Base-by-base conservation (phyloP, 805 yeast species). In the Brettanomyces bruxellensis region DNA sequence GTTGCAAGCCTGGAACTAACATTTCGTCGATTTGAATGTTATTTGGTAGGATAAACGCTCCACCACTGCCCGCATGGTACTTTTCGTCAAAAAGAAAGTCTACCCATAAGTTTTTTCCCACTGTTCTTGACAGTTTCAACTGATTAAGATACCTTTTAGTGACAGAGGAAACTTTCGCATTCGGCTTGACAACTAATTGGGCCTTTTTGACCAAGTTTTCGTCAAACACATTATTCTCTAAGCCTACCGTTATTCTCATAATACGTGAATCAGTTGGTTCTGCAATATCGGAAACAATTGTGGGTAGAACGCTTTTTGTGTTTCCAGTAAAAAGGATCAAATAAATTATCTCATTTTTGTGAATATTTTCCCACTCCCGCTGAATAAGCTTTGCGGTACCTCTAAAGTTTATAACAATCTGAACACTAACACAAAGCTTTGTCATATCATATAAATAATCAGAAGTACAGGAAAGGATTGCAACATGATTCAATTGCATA, bases 351-450 rank as follows among this genome's bases (percentile, higher is more conserved):
- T 40, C 45, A 11, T 23, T 38, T 11, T 5, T n/a, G 3, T 11
- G 18, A 14, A 41, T n/a, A 4, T 30, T 13, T 6, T n/a, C 25
- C 45, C 47, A 40, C 4, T 40, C 38, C 14, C 5, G 24, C 34
- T 44, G 47, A 28, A n/a, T 7, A 30, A 30, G 44, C 22, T 37
- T 25, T 6, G 32, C n/a, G 5, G 34, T 4, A 9, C 49, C 49
- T 44, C 40, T 48, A 39, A 51, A 52, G 4, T 54, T 45, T 3
- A 47, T 28, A 8, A 41, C 40, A 1, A 47, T 39, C 40, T 52
- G 47, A 12, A 39, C 25, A 13, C 36, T 36, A 7, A 25, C 5
- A 11, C 11, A 25, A 22, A 32, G 32, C 34, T 25, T 25, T 18
- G 18, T 18, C 18, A 18, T 18, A 18, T 18, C 34, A 13, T n/a